Percentiles rank a stretch among this genome's conserved stretches.
Evolutionary conservation across 257 asterid genomes (phyloP).

Genomic region (Ehretia macrophylla): DNA sequence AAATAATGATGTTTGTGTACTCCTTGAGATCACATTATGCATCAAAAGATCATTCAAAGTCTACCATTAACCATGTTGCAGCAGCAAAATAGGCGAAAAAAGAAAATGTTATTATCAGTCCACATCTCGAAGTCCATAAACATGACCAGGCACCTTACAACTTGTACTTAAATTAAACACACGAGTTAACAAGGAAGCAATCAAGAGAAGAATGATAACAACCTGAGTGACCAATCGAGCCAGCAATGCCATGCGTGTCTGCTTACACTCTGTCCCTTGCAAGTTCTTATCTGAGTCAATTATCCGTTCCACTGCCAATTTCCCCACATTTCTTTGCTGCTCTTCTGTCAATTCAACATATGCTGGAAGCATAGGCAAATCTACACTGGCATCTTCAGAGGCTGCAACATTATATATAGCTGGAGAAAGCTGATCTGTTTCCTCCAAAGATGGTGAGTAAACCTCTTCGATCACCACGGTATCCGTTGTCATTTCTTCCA

Average conservation of each 20-base stretch:
- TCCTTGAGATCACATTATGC: too few relatives aligned
- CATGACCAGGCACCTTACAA: constrained; percentile 17
- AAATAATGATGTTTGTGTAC: too few relatives aligned
- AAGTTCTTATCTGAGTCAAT: constrained; percentile 57
- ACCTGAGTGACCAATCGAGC: constrained; percentile 95
- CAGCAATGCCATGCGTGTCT: constrained; percentile 75
- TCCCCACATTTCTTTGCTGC: constrained; percentile 46
- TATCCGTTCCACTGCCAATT: constrained; percentile 66
- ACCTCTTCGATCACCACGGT: constrained; percentile 48
- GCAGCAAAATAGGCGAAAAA: too few relatives aligned
- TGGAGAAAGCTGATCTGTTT: constrained; percentile 55
- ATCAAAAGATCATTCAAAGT: too few relatives aligned
- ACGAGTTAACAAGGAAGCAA: constrained; percentile 9
- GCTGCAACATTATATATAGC: constrained; percentile 38
- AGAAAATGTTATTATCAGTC: constrained; percentile 3
- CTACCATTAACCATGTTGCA: too few relatives aligned
- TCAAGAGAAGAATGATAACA: constrained; percentile 25
- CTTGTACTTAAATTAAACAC: not conserved
- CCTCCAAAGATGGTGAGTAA: constrained; percentile 74
- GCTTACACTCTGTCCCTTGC: constrained; percentile 50
- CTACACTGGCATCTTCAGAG: constrained; percentile 46
- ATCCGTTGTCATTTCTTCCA: constrained; percentile 34
- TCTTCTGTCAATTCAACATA: constrained; percentile 57
- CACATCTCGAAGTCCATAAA: constrained; percentile 18
- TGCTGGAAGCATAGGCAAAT: constrained; percentile 57